Percentiles rank a stretch among this genome's conserved stretches.
These are phyloP conservation scores for Protostelium mycophagum DNA, from an alignment of 78 protist genomes.

Conservation along the genomic window DNA sequence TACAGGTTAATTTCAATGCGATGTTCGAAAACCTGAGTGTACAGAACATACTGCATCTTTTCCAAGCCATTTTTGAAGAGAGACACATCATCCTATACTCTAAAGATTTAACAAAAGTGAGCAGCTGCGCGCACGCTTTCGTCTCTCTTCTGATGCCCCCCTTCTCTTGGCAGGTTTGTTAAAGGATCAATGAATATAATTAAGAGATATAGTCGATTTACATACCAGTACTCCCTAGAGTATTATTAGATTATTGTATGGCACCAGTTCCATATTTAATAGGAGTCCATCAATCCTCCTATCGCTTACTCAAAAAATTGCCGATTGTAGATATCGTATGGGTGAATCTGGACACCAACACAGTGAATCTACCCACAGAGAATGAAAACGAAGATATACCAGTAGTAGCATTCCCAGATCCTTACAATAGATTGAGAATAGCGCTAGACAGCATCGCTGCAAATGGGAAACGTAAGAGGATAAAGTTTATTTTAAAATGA, in stretches of 20 bases:
- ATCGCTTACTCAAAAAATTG: constrained; percentile 34
- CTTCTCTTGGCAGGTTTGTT: background rate
- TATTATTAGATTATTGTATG: constrained; percentile 49
- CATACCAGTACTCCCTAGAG: constrained; percentile 56
- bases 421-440: background rate
- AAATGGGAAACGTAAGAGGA: background rate
- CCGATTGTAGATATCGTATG: constrained; percentile 47
- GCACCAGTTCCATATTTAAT: constrained; percentile 66
- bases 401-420: background rate
- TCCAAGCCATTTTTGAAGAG: background rate
- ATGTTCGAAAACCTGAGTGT: background rate
- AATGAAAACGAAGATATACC: background rate
- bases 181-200: no score
- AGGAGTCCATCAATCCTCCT: constrained; percentile 59
- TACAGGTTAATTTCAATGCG: background rate
- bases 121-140: background rate
- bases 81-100: background rate
- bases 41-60: background rate
- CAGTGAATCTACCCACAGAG: background rate
- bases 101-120: background rate
- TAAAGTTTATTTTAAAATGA: no score
- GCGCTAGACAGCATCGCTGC: background rate
- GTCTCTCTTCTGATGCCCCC: background rate
- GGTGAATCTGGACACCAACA: constrained; percentile 49
- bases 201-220: constrained; percentile 9